Base-by-base conservation (phyloP, 768 basidiomycete species). In the Russula compacta region DNA sequence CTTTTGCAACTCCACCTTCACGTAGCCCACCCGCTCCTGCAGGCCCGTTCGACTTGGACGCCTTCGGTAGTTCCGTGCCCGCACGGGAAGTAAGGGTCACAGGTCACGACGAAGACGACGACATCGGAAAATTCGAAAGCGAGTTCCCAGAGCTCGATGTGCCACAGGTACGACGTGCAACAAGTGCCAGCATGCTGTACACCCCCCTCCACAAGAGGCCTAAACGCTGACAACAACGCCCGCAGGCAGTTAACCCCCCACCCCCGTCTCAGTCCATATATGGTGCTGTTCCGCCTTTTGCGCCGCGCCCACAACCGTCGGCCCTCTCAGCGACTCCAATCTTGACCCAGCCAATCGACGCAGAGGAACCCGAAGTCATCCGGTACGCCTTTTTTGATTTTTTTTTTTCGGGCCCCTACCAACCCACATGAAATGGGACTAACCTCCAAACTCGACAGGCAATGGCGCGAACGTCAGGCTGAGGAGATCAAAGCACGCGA, bases 281-380 rank as follows among this genome's bases (percentile, higher is more conserved):
- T 65, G 78, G 79, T 7, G 73, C 82, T 1, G 60, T 72, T 6
- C 69, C 80, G 9, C 80, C 88, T 3, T 88, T 87, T 64, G 89
- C 89, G 32, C 89, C 89, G 14, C 82, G 83, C 50, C 89, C 89
- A 9, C 88, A 90, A 67, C 80, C 82, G 9, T 87, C 88, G 10
- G 79, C 80, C 0, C 81, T 82, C 64, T 80, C 87, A 1, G 82
- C 84, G 11, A 90, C 87, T 9, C 87, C 89, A 43, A 89, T 89
- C 60, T 74, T 90, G 44, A 82, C 76, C 66, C 86, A 87, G 64
- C 76, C 77, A 53, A 73, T 85, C 15, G 78, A 82, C 32, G 89
- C 90, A 70, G 89, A 90, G 24, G 92, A 94, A 71, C 89, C 91
- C 7, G 82, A 93, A 68, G 87, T 89, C 43, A 91, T 93, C 78